These are phyloP conservation scores for Aspergillus aculeatinus DNA, from an alignment of 2,329 filamentous ascomycete species.

Conservation along the genomic window DNA sequence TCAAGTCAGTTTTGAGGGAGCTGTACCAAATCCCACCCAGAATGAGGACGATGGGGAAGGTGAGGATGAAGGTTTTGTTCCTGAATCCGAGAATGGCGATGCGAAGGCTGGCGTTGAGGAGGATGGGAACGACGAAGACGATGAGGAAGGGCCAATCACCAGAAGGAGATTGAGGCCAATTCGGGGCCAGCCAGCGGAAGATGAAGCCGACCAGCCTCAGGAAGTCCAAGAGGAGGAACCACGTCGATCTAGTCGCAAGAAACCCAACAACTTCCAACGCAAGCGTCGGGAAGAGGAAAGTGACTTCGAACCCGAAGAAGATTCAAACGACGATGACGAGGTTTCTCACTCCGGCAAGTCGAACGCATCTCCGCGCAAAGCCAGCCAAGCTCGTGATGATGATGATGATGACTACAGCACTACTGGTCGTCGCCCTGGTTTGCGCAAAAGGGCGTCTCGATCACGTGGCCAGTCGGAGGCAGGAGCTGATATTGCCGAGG, in stretches of 20 bases:
- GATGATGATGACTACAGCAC: slow-evolving; percentile 47
- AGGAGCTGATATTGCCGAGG: slow-evolving; percentile 52
- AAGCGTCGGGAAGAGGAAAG: slow-evolving; percentile 54
- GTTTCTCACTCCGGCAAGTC: slow-evolving; percentile 51
- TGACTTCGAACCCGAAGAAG: slow-evolving; percentile 63
- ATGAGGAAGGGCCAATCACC: slow-evolving; percentile 55
- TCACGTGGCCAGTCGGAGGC: slow-evolving; percentile 47
- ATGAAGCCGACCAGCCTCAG: slow-evolving; percentile 27
- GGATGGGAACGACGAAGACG: slow-evolving; percentile 47
- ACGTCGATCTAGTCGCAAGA: slow-evolving; percentile 43
- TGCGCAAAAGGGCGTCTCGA: slow-evolving; percentile 51
- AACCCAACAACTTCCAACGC: slow-evolving; percentile 44
- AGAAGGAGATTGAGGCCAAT: slow-evolving; percentile 42
- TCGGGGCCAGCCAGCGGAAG: slow-evolving; percentile 26
- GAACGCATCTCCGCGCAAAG: slow-evolving; percentile 45
- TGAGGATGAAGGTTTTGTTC: slow-evolving; percentile 38
- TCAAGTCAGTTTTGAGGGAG: slow-evolving; percentile 35
- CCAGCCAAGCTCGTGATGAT: slow-evolving; percentile 43
- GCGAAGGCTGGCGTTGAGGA: slow-evolving; percentile 34
- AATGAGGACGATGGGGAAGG: slow-evolving; percentile 28
- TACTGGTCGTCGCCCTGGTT: slow-evolving; percentile 52
- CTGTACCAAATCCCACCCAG: slow-evolving; percentile 21
- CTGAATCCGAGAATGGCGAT: slow-evolving; percentile 43
- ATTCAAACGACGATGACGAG: slow-evolving; percentile 54
- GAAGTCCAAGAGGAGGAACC: slow-evolving; percentile 32